Percentiles rank a stretch among this genome's conserved stretches.
phyloP scores from a whole-genome alignment of 148 eudicot genomes.

The Mesembryanthemum crystallinum region DNA sequence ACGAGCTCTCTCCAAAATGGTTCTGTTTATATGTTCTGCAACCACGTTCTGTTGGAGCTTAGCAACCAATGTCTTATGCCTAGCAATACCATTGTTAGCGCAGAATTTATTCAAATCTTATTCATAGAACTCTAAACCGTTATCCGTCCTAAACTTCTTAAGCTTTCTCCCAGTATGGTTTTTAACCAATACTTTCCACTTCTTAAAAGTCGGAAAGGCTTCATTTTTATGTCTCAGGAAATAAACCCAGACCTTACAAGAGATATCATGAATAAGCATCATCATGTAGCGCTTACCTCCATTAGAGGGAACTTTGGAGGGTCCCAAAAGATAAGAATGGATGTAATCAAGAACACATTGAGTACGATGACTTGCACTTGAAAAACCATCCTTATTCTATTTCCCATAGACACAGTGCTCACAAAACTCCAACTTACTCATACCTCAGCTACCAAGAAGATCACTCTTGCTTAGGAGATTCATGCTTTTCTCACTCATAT shows the following conservation, averaged over 20 bases:
- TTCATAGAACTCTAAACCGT: neutral
- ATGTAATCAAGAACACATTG: slow-evolving; percentile 13
- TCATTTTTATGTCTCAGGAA: slow-evolving; percentile 7
- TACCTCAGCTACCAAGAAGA: too few relatives aligned
- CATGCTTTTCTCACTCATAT: too few relatives aligned
- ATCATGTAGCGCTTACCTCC: neutral
- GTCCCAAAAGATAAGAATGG: neutral
- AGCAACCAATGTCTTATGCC: neutral
- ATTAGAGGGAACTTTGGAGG: neutral
- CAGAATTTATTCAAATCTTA: too few relatives aligned
- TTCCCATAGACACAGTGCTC: too few relatives aligned
- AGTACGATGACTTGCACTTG: slow-evolving; percentile 12
- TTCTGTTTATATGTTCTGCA: neutral
- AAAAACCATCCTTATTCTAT: too few relatives aligned
- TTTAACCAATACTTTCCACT: neutral
- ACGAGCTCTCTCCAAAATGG: neutral
- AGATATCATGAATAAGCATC: too few relatives aligned
- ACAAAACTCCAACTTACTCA: too few relatives aligned
- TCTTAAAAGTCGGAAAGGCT: slow-evolving; percentile 6
- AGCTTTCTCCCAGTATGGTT: slow-evolving; percentile 20
- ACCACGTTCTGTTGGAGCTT: neutral
- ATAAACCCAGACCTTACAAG: neutral
- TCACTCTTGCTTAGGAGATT: too few relatives aligned
- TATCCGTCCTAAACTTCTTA: slow-evolving; percentile 14
- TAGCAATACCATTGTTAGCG: neutral